Evolutionary conservation across 139 green algal species (phyloP), one percentile per base, ranked within the genome.

Genomic region (Edaphochlamys debaryana): DNA sequence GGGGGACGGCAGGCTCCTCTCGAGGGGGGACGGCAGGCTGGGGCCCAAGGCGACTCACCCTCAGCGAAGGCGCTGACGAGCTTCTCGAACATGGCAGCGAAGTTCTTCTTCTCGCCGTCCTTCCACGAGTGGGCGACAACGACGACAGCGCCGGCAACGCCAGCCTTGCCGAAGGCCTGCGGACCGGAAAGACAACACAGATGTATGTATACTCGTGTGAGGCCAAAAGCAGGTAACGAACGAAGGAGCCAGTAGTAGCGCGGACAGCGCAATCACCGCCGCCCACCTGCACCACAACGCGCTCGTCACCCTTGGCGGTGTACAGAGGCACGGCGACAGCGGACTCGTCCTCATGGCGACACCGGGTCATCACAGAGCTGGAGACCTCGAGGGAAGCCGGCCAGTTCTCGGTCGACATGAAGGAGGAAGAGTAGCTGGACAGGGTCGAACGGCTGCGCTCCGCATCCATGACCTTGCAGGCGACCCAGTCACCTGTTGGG

Each of bases 121-220:
- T 54, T 60, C 72, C 72, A 79, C 23, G 52, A 68, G 54, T 45
- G 56, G 67, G 27, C 40, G 27, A 74, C 4, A 40, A 63, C 69
- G 6, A 81, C 75, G 7, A 81, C 60, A 30, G 75, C 75, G 30
- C 75, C 75, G 17, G 40, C 30, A 23, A 11, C 40, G 32, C 75
- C 62, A 23, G 20, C 75, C 60, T 71, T 71, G 30, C 58, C 60
- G 30, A 81, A 81, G 32, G 60, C 75, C 75, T 81, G 62, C 4
- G 32, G 32, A 15, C 40, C 6, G 9, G 6, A 20, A 54, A 13
- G 9, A 9, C 45, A n/a, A n/a, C n/a, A n/a, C n/a, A n/a, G n/a
- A n/a, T n/a, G 45, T 9, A 13, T 9, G 9, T 13, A 54, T 9
- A 54, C 11, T 9, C 13, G 9, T 9, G 9, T 9, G 11, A 54